phyloP scores from a whole-genome alignment of 768 basidiomycete species.

The Pleurotus citrinopileatus region DNA sequence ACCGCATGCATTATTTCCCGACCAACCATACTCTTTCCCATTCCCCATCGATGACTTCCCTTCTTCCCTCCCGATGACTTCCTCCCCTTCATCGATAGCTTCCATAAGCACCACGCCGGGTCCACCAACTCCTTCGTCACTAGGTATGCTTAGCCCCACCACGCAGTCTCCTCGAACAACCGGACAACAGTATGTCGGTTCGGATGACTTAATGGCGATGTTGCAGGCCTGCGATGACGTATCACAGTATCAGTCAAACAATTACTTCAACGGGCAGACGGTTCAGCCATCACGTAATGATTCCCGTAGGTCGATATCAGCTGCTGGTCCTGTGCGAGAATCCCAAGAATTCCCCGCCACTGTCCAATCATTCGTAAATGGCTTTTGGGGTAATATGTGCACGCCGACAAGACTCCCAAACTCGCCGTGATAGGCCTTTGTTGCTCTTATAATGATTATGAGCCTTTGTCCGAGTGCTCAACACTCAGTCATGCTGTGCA shows the following conservation, averaged over 20 bases:
- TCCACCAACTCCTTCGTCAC: background rate
- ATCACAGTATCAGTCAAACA: background rate
- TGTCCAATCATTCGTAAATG: constrained; percentile 5
- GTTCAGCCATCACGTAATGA: background rate
- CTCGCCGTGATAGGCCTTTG: background rate
- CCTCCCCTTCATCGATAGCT: background rate
- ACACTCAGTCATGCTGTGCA: too few relatives aligned
- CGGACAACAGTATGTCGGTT: background rate
- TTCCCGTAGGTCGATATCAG: background rate
- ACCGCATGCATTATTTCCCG: background rate
- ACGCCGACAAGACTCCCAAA: background rate
- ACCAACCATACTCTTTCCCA: background rate
- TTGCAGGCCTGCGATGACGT: background rate
- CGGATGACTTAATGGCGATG: constrained; percentile 5
- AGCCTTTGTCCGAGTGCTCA: background rate
- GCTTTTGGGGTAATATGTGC: constrained; percentile 3
- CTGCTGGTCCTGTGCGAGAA: background rate
- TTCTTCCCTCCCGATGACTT: background rate
- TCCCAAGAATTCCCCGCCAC: background rate
- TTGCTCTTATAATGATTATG: background rate
- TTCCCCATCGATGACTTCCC: background rate
- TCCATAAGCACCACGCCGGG: background rate
- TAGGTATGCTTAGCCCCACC: background rate
- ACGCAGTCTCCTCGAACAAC: background rate
- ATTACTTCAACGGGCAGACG: background rate